Evolutionary conservation across 768 basidiomycete genomes (phyloP), one percentile per base, ranked within the genome.

Genomic region (Suillus variegatus): DNA sequence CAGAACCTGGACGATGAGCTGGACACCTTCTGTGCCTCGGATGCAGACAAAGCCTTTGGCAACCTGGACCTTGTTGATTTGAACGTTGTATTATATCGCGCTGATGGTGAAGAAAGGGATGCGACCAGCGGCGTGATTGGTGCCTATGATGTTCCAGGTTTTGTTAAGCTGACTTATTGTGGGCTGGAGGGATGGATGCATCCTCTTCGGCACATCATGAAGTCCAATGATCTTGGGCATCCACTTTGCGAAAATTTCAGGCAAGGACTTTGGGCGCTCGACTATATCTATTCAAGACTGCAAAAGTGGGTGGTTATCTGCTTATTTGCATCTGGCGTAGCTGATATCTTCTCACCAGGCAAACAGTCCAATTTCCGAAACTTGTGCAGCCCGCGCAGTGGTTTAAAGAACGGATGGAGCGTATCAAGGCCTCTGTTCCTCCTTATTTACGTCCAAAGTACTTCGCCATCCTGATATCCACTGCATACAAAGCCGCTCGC

Each of bases 141-240:
- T 4, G 85, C 81, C 1, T 99, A 99, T 76, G 84, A 90, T 56
- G 79, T 99, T 41, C 93, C 96, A 6, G 86, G 84, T 28, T 72
- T 86, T 28, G 94, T 92, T 0, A 84, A 85, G 65, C 80, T 95
- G 75, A 88, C 86, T 13, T 99, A 98, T 77, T 98, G 96, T 71
- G 97, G 97, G 20, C 76, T 99, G 60, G 94, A 99, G 72, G 97
- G 97, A 2, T 99, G 96, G 95, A 98, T 99, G 95, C 86, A 90
- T 69, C 89, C 89, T 0, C 80, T 99, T 63, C 84, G 87, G 46
- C 87, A 87, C 69, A 88, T 99, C 75, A 95, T 95, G 87, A 82
- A 83, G 68, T 85, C 88, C 72, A 99, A 99, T 75, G 95, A 99
- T 74, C 84, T 99, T 4, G 97, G 97, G 0, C 95, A 99, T 75